A percentile compares a stretch with the other conserved stretches of the same genome.
Evolutionary conservation across 1,284 basidiomycete genomes (phyloP).

Genomic region (Rhodotorula mucilaginosa): DNA sequence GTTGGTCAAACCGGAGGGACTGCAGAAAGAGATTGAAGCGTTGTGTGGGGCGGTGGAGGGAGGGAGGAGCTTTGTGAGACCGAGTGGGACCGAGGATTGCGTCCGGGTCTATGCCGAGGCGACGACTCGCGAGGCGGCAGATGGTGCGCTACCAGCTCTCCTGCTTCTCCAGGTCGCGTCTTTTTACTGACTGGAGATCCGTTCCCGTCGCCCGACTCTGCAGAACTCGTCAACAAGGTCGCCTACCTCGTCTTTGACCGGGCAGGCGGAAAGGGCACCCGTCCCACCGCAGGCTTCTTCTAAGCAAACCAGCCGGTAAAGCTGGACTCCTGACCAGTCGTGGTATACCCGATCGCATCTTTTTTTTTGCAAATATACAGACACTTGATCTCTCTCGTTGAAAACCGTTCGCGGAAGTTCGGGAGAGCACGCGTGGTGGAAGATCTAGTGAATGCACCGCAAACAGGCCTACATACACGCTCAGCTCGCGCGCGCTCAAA

Average conservation of each 20-base stretch:
- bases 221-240: conserved; percentile 33
- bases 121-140: conserved; percentile 66
- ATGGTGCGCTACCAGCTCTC: conserved; percentile 59
- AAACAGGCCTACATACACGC: too few relatives aligned
- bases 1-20: conserved; percentile 71
- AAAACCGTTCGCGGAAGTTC: too few relatives aligned
- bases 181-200: background rate
- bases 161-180: background rate
- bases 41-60: conserved; percentile 75
- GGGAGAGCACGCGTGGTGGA: too few relatives aligned
- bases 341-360: too few relatives aligned
- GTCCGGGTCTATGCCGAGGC: conserved; percentile 98
- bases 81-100: conserved; percentile 97
- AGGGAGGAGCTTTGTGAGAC: conserved; percentile 89
- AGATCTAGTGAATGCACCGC: too few relatives aligned
- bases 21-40: conserved; percentile 85
- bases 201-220: background rate
- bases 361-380: too few relatives aligned
- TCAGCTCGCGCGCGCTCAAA: too few relatives aligned
- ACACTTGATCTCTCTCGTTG: too few relatives aligned
- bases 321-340: too few relatives aligned
- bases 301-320: background rate
- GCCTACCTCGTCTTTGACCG: conserved; percentile 31
- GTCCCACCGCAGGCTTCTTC: conserved; percentile 7
- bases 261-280: conserved; percentile 18